Percentiles rank a stretch among this genome's conserved stretches.
Evolutionary conservation across 305 asterid genomes (phyloP).

Genomic region (Stenogyne calaminthoides): DNA sequence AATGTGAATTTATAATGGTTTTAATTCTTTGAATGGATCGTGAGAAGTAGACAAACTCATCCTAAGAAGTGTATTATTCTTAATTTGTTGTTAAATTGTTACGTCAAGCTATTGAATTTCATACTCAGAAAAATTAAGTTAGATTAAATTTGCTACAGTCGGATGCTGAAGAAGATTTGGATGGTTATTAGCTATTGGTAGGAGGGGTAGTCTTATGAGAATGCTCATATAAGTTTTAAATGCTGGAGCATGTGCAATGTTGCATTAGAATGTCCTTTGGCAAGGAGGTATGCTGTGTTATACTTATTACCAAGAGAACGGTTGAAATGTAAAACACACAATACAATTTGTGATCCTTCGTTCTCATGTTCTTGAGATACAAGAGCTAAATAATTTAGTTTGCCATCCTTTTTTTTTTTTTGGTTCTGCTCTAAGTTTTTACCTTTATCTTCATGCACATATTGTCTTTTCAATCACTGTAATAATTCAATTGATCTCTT

Average conservation of each 20-base stretch:
- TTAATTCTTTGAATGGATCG: background rate
- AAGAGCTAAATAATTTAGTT: background rate
- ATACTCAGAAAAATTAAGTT: constrained; percentile 12
- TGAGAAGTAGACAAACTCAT: background rate
- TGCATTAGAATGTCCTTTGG: constrained; percentile 5
- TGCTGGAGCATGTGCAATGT: constrained; percentile 4
- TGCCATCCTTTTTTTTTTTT: background rate
- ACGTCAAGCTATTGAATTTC: background rate
- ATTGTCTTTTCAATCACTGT: background rate
- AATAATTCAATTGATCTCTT: background rate
- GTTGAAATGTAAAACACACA: background rate
- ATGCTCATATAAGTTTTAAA: constrained; percentile 19
- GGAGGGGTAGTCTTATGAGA: constrained; percentile 21
- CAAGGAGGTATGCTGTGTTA: background rate
- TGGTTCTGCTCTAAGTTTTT: constrained; percentile 1
- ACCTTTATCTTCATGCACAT: constrained; percentile 7
- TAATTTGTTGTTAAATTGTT: background rate
- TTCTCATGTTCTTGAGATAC: constrained; percentile 4
- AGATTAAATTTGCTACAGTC: background rate
- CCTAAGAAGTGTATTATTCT: background rate
- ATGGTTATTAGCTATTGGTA: constrained; percentile 19
- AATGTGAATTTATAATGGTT: background rate
- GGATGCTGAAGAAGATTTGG: background rate
- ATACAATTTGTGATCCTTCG: background rate
- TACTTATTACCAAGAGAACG: background rate